Conservation (phyloP, 2,329 filamentous ascomycete genomes). For the Nectriaceae sp. region DNA sequence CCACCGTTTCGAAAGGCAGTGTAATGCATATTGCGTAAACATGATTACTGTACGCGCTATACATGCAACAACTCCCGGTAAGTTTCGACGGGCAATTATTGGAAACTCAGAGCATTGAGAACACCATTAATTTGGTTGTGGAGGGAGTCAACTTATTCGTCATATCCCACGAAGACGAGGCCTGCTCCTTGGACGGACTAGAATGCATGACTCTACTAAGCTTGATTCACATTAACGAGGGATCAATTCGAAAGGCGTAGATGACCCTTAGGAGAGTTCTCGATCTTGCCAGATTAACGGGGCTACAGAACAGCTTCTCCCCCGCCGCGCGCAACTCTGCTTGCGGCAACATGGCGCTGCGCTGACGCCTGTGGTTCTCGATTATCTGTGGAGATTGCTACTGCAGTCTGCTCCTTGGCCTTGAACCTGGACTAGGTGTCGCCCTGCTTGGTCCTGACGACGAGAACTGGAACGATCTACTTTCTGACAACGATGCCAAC, state of each 20-base stretch:
- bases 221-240: constrained; percentile 12
- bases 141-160: constrained; percentile 10
- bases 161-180: constrained; percentile 8
- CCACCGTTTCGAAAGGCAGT: constrained; percentile 9
- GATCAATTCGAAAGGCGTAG: constrained; percentile 11
- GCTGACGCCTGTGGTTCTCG: constrained; percentile 14
- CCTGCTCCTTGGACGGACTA: constrained; percentile 8
- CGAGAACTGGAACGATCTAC: constrained; percentile 9
- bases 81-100: constrained; percentile 7
- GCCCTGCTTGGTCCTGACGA: constrained; percentile 10
- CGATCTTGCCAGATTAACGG: constrained; percentile 9
- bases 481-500: constrained; percentile 8
- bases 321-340: constrained; percentile 5
- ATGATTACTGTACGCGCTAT: constrained; percentile 9
- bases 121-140: constrained; percentile 5
- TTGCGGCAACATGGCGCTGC: constrained; percentile 2
- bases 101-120: constrained; percentile 6
- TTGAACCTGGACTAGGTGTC: constrained; percentile 10
- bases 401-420: constrained; percentile 14
- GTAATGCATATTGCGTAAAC: constrained; percentile 13
- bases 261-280: constrained; percentile 11
- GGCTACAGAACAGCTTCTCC: constrained; percentile 13
- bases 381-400: constrained; percentile 13
- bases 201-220: constrained; percentile 13
- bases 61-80: constrained; percentile 14